Evolutionary conservation across 192 early-diverging fungal genomes (phyloP), one percentile per base, ranked within the genome.

Genomic region (Obelidium mucronatum): DNA sequence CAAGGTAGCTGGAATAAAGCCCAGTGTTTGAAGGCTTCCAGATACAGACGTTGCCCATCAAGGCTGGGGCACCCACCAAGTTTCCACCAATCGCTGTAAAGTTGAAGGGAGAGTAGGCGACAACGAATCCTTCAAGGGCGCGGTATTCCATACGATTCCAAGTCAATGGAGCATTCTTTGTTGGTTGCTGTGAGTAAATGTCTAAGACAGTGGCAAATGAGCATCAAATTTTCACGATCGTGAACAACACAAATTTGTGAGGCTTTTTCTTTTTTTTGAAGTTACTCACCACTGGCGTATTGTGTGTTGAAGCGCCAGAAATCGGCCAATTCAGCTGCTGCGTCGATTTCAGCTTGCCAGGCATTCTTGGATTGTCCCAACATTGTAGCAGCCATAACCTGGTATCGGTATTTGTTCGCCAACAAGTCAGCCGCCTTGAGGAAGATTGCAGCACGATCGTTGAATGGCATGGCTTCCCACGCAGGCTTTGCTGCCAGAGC

Each of bases 31-130:
- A 94, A 6, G 97, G 97, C 88, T 99, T 99, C 96, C 96, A 99
- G 65, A 99, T 85, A 34, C 96, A 93, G 35, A 96, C 94, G 84
- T 97, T 99, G 58, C 97, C 97, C 96, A 99, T 97, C 78, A 99
- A 84, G 28, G 93, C 97, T 4, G 97, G 96, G 2, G 96, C 95
- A 74, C 88, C 87, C 42, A 93, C 92, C 63, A 99, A 85, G 85
- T 99, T 99, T 76, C 92, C 96, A 75, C 95, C 97, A 80, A 99
- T 99, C 67, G 97, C 97, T 42, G 97, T 99, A 81, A 99, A 99
- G 86, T 99, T 99, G 90, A 99, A 99, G 28, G 97, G 97, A 34
- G 96, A 95, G 75, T 97, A 94, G 39, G 96, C 97, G 63, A 94
- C 92, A 37, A 99, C 96, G 76, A 98, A 97, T n/a, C 97, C 97